Evolutionary conservation across 768 basidiomycete genomes (phyloP), one percentile per base, ranked within the genome.

Genomic region (Sarcomyxa edulis): DNA sequence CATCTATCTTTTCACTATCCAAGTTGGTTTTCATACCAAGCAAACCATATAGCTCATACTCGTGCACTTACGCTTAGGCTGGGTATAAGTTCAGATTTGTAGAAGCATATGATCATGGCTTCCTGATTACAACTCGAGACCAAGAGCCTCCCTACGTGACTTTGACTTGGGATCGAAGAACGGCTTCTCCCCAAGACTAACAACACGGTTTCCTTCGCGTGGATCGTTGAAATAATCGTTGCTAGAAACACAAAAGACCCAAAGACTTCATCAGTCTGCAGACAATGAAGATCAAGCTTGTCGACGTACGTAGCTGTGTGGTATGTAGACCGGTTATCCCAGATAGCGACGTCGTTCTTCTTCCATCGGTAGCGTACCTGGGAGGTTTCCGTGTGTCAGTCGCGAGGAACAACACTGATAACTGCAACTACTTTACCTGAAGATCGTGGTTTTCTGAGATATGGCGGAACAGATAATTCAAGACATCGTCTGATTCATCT

Each of bases 381-480:
- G n/a, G n/a, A 20, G 28, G 9, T 15, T 19, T 7, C 9, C 14
- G 12, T 22, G 10, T 15, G 27, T n/a, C 22, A 19, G 16, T 4
- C 25, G 21, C 6, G 43, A 22, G 10, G 10, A 12, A 37, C 6
- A 24, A 27, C 18, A 21, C 22, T 10, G 16, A 31, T 15, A 32
- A 24, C 35, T 22, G 34, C 12, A 25, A 14, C 18, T 5, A 15
- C 8, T 34, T 12, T 30, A 63, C 61, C 46, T 75, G 75, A 12
- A 78, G 54, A 53, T 79, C 76, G 47, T 81, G 78, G 57, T 78
- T 79, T 48, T 77, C 69, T 1, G 72, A 52, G 38, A 76, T 55
- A 44, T 74, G 74, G 7, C 65, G 58, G 40, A 58, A 60, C n/a
- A 80, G 59, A 54, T 68, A 78, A 0, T 62, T 56, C 16, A 78